Conservation (phyloP, 108 stramenopile species). For the Nitzschia sp. region DNA sequence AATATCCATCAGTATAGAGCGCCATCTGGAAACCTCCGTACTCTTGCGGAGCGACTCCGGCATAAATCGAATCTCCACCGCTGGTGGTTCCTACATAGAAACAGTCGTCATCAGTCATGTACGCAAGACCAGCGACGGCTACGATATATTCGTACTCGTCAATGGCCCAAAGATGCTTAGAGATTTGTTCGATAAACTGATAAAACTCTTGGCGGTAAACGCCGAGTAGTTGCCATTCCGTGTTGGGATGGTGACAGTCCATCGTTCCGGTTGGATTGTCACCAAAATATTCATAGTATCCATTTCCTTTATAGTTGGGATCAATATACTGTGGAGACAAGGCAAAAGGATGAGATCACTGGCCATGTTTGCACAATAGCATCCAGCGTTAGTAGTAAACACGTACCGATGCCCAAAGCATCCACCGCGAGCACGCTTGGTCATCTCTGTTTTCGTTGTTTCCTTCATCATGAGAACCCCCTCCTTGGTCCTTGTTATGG, state of each 20-base stretch:
- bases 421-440: slow-evolving; percentile 69
- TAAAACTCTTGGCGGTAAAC: slow-evolving; percentile 90
- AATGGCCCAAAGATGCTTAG: slow-evolving; percentile 88
- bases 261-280: slow-evolving; percentile 49
- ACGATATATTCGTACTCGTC: slow-evolving; percentile 87
- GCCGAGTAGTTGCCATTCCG: slow-evolving; percentile 76
- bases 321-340: slow-evolving; percentile 67
- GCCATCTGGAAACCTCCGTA: slow-evolving; percentile 71
- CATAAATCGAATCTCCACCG: slow-evolving; percentile 60
- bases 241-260: slow-evolving; percentile 81
- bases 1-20: slow-evolving; percentile 69
- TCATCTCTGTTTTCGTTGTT: slow-evolving; percentile 24
- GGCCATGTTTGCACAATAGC: background rate
- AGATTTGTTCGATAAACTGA: slow-evolving; percentile 89
- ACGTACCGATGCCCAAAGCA: slow-evolving; percentile 88
- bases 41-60: slow-evolving; percentile 54
- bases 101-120: slow-evolving; percentile 83
- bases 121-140: slow-evolving; percentile 77
- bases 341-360: background rate
- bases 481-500: slow-evolving; percentile 37
- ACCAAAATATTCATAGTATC: slow-evolving; percentile 72
- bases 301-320: slow-evolving; percentile 80
- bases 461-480: slow-evolving; percentile 37
- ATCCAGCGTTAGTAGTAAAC: no score
- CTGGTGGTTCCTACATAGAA: slow-evolving; percentile 53